These are phyloP conservation scores for Sphaerulina populicola DNA, from an alignment of 2,329 filamentous ascomycete species.

Conservation along the genomic window DNA sequence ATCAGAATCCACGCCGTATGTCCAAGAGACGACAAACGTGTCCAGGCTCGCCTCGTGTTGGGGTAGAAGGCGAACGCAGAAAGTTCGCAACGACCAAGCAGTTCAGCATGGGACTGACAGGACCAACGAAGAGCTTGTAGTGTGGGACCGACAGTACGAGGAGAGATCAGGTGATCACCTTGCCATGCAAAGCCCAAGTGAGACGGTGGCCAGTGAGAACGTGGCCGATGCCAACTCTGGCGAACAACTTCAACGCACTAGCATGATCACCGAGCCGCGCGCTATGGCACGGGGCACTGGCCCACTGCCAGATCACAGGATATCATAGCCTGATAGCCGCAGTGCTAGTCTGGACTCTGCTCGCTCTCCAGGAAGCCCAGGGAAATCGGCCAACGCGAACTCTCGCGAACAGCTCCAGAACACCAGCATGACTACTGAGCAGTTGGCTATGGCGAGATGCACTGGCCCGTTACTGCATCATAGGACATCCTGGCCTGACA, in stretches of 20 bases:
- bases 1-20: not conserved
- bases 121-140: not conserved
- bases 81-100: not conserved
- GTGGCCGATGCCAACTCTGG: not conserved
- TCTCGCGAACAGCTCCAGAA: too few relatives aligned
- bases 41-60: not conserved
- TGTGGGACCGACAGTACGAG: not conserved
- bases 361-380: too few relatives aligned
- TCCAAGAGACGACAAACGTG: not conserved
- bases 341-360: too few relatives aligned
- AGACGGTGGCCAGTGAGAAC: not conserved
- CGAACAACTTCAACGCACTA: not conserved
- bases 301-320: too few relatives aligned
- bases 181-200: not conserved
- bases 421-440: too few relatives aligned
- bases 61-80: not conserved
- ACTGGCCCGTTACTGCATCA: too few relatives aligned
- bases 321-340: too few relatives aligned
- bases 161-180: not conserved
- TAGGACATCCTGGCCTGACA: too few relatives aligned
- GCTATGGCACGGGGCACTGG: too few relatives aligned
- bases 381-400: too few relatives aligned
- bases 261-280: too few relatives aligned
- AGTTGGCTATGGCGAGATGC: too few relatives aligned
- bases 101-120: not conserved